phyloP scores from a whole-genome alignment of 2,329 filamentous ascomycete genomes.

The Arthroderma sp. region DNA sequence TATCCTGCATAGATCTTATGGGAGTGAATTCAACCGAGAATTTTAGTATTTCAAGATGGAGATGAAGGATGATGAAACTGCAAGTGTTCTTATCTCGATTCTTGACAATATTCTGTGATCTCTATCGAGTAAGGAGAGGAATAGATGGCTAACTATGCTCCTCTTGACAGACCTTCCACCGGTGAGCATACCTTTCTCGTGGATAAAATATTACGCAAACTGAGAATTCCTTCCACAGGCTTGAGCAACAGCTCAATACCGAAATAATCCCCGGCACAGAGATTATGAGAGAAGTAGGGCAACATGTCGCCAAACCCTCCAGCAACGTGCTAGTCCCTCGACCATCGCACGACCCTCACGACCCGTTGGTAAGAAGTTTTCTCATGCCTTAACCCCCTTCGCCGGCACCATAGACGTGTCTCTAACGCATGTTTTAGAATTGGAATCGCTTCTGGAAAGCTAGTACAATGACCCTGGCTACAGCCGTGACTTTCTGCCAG shows the following conservation, averaged over 20 bases:
- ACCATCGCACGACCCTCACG: conserved; percentile 34
- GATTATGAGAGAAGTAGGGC: conserved; percentile 49
- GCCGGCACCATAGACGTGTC: neutral
- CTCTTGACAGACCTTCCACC: conserved; percentile 13
- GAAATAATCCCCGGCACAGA: conserved; percentile 46
- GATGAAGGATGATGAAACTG: conserved; percentile 35
- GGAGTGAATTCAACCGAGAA: too few species aligned
- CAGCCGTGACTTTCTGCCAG: conserved; percentile 39
- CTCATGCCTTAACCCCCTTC: neutral
- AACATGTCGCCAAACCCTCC: conserved; percentile 50
- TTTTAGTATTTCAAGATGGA: conserved; percentile 26
- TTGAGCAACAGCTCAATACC: conserved; percentile 40
- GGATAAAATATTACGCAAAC: neutral
- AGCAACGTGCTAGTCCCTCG: conserved; percentile 38
- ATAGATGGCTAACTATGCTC: neutral
- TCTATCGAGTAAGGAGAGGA: neutral
- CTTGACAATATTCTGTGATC: neutral
- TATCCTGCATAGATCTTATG: too few species aligned
- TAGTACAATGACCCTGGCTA: conserved; percentile 34
- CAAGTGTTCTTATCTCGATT: conserved; percentile 11
- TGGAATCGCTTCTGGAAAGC: conserved; percentile 38
- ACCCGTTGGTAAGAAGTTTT: conserved; percentile 27
- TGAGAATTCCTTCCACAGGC: conserved; percentile 14
- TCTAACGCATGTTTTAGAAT: conserved; percentile 21
- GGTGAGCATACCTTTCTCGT: conserved; percentile 8